Percentiles rank a stretch among this genome's conserved stretches.
phyloP scores from a whole-genome alignment of 2,329 filamentous ascomycete species.

The Paecilomyces niveus region DNA sequence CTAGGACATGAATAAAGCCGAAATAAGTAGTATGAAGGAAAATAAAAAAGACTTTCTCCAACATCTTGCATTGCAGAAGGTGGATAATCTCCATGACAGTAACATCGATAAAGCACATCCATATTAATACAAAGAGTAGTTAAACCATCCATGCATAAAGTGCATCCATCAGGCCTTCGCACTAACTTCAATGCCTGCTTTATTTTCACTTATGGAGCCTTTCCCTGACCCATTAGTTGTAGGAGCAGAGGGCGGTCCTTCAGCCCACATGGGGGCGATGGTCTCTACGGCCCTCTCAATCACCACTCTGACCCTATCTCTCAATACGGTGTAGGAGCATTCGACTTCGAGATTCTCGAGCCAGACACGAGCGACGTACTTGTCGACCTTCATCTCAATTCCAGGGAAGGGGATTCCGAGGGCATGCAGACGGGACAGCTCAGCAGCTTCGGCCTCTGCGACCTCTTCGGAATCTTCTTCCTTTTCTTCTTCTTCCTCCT shows the following conservation, averaged over 20 bases:
- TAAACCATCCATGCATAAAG: not conserved
- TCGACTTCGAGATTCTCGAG: slow-evolving; percentile 88
- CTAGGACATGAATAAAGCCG: too few relatives aligned
- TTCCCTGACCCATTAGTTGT: slow-evolving; percentile 16
- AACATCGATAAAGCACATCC: not conserved
- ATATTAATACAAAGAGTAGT: not conserved
- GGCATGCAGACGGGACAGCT: slow-evolving; percentile 71
- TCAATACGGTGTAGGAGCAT: slow-evolving; percentile 68
- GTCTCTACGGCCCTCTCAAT: slow-evolving; percentile 86
- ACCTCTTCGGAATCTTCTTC: slow-evolving; percentile 39
- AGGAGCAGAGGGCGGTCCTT: slow-evolving; percentile 9
- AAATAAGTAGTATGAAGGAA: too few relatives aligned
- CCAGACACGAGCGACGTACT: slow-evolving; percentile 82
- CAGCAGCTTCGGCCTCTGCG: slow-evolving; percentile 53
- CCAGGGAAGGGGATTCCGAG: slow-evolving; percentile 88
- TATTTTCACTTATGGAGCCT: slow-evolving; percentile 11
- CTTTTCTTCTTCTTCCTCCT: slow-evolving; percentile 23
- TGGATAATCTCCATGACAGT: not conserved
- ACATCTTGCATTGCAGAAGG: not conserved
- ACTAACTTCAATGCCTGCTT: slow-evolving; percentile 15
- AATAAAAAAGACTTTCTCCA: not conserved
- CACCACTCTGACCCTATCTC: slow-evolving; percentile 78
- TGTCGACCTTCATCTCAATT: slow-evolving; percentile 79
- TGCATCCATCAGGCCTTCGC: slow-evolving; percentile 13
- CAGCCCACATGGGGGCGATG: slow-evolving; percentile 61